Conservation (phyloP, 495 filamentous ascomycete species). For the Penicillium manginii region DNA sequence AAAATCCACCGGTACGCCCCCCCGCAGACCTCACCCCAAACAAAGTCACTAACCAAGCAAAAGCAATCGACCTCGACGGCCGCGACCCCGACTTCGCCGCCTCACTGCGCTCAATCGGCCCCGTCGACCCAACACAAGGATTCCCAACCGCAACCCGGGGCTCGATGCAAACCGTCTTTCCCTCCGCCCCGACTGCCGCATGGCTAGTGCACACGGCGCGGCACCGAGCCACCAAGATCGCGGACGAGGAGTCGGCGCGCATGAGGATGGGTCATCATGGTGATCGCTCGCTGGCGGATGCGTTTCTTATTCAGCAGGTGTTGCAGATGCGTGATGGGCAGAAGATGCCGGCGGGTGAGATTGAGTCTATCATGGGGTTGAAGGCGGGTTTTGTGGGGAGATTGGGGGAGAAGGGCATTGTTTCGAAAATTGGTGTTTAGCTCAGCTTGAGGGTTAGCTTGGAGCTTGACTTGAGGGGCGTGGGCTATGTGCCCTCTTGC, state of each 20-base stretch:
- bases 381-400: conserved; percentile 58
- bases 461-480: no score
- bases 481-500: no score
- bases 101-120: conserved; percentile 64
- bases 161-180: conserved; percentile 45
- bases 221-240: conserved; percentile 44
- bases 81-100: conserved; percentile 66
- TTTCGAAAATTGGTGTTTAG: conserved; percentile 32
- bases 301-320: conserved; percentile 61
- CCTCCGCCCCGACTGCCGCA: conserved; percentile 56
- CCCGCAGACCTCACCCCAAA: background rate
- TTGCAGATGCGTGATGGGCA: conserved; percentile 61
- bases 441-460: no score
- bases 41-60: conserved; percentile 9
- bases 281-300: conserved; percentile 63
- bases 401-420: conserved; percentile 56
- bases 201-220: conserved; percentile 53
- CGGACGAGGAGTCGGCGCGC: conserved; percentile 53
- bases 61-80: conserved; percentile 69
- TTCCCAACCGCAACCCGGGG: conserved; percentile 48
- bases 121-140: conserved; percentile 64
- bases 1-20: conserved; percentile 40
- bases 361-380: conserved; percentile 63
- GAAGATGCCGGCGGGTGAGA: conserved; percentile 51
- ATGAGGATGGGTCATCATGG: conserved; percentile 48